Evolutionary conservation across 2,329 filamentous ascomycete species (phyloP).

Genomic region (Colletotrichum shisoi): DNA sequence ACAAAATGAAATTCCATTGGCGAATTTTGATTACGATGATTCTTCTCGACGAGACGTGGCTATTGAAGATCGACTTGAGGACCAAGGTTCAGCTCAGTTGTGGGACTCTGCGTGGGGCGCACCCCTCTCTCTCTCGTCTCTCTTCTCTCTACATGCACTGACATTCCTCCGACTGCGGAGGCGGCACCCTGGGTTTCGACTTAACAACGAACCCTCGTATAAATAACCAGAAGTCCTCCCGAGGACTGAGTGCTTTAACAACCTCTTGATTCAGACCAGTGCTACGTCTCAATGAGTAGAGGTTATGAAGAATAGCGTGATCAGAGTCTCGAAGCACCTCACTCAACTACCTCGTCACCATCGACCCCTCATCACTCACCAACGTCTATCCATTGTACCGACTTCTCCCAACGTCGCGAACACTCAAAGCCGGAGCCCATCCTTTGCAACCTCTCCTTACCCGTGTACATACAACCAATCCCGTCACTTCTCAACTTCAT

Average conservation of each 20-base stretch:
- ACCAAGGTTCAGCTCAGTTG: not conserved
- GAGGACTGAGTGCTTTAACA: not conserved
- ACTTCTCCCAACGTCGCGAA: not conserved
- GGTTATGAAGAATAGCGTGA: conserved; percentile 30
- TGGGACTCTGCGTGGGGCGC: conserved; percentile 18
- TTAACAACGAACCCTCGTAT: conserved; percentile 3
- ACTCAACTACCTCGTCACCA: conserved; percentile 12
- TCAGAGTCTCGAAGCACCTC: not conserved
- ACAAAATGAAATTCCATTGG: not conserved
- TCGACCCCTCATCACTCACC: conserved; percentile 20
- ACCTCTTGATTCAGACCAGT: not conserved
- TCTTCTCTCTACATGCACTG: not conserved
- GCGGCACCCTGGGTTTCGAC: conserved; percentile 18
- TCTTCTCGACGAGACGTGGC: not conserved
- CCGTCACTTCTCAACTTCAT: not conserved
- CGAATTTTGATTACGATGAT: not conserved
- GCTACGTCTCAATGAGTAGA: not conserved
- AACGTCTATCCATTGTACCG: not conserved
- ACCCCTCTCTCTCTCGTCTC: not conserved
- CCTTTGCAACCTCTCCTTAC: not conserved
- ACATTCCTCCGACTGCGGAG: conserved; percentile 33
- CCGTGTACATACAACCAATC: not conserved
- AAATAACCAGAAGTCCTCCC: not conserved
- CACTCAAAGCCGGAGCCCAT: not conserved
- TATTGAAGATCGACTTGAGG: not conserved